A percentile compares a stretch with the other conserved stretches of the same genome.
Evolutionary conservation across 139 green algal species (phyloP).

Genomic region (Medakamo hakoo): DNA sequence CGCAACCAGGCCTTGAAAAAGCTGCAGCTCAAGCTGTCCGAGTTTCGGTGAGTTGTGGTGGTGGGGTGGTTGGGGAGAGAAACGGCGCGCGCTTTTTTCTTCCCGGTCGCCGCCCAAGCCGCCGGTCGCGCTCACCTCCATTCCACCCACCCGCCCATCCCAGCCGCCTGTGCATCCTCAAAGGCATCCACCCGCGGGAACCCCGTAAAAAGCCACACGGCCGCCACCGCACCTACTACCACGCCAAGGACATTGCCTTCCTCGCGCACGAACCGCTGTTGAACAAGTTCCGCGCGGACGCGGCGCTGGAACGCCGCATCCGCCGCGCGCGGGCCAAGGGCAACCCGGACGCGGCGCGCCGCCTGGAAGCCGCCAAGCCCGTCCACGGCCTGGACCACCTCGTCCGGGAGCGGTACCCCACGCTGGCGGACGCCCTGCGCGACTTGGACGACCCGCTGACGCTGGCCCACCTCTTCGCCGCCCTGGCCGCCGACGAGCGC

Average conservation of each 20-base stretch:
- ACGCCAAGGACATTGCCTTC: slow-evolving; percentile 94
- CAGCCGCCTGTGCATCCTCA: slow-evolving; percentile 94
- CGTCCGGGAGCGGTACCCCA: slow-evolving; percentile 90
- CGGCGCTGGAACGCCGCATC: slow-evolving; percentile 28
- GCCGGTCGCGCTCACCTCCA: neutral
- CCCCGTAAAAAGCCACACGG: slow-evolving; percentile 90
- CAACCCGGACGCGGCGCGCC: slow-evolving; percentile 43
- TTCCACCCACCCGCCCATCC: slow-evolving; percentile 1
- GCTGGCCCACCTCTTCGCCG: slow-evolving; percentile 91
- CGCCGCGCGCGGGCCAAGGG: slow-evolving; percentile 63
- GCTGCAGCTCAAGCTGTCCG: slow-evolving; percentile 86
- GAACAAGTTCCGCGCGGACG: slow-evolving; percentile 50
- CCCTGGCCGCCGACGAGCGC: slow-evolving; percentile 49
- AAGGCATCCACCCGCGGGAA: slow-evolving; percentile 93
- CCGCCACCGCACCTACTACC: slow-evolving; percentile 97
- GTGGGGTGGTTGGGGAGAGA: neutral
- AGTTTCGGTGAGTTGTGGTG: slow-evolving; percentile 62
- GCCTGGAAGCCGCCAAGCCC: slow-evolving; percentile 40
- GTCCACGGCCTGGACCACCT: slow-evolving; percentile 83
- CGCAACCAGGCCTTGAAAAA: slow-evolving; percentile 86
- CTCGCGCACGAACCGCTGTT: slow-evolving; percentile 90
- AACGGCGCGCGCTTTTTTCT: neutral
- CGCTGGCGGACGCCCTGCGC: slow-evolving; percentile 90
- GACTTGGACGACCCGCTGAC: slow-evolving; percentile 95
- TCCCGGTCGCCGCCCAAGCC: neutral